Conservation (phyloP, 169 alveolate genomes). For the Babesia ovata region DNA sequence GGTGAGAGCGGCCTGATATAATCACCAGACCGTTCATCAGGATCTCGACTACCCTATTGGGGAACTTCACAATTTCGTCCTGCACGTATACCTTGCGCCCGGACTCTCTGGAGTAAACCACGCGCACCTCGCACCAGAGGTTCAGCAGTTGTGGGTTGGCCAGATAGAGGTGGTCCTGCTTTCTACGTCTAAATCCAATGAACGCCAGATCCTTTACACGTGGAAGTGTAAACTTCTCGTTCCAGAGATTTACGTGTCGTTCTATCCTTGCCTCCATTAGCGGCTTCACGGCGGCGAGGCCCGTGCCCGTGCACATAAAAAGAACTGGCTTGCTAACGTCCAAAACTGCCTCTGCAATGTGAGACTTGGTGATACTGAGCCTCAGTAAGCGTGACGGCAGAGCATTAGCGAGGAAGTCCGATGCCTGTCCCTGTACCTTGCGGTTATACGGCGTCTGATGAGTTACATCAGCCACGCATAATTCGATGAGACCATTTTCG, state of each 20-base stretch:
- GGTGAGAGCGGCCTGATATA: constrained; percentile 66
- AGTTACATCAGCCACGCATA: constrained; percentile 36
- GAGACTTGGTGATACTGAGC: neutral
- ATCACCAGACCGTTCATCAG: constrained; percentile 47
- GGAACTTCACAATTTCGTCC: constrained; percentile 21
- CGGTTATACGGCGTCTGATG: constrained; percentile 48
- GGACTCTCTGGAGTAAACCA: constrained; percentile 61
- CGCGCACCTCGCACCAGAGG: constrained; percentile 36
- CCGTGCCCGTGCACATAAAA: constrained; percentile 66
- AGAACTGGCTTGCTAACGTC: constrained; percentile 45
- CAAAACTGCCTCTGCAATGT: constrained; percentile 6
- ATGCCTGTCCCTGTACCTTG: constrained; percentile 39
- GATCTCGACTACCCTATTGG: constrained; percentile 27
- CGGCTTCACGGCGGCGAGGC: constrained; percentile 59
- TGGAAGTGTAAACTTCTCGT: constrained; percentile 13
- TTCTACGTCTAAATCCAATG: constrained; percentile 55
- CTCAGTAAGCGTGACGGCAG: constrained; percentile 9
- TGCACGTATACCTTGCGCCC: constrained; percentile 59
- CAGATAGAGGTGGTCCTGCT: constrained; percentile 52
- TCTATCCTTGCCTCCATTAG: constrained; percentile 40
- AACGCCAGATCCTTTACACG: constrained; percentile 52
- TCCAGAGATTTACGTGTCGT: constrained; percentile 21
- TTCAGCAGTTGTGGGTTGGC: constrained; percentile 26
- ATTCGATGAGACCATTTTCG: constrained; percentile 42
- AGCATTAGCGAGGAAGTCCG: constrained; percentile 26